Conservation (phyloP, 164 flowering plant genomes). For the Euptelea pleiosperma region DNA sequence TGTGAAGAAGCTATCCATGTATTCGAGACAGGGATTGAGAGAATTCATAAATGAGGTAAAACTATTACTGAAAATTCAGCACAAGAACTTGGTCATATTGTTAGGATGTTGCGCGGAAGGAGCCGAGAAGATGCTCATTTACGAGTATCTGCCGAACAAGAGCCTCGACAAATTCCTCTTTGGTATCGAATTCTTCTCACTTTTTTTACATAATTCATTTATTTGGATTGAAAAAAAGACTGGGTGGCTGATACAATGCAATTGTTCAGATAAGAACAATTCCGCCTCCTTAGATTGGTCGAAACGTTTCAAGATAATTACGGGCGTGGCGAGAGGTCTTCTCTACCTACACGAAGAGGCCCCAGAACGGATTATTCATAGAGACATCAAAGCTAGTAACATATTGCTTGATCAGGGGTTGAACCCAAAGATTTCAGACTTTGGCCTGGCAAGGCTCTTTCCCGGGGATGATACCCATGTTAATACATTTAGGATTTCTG, state of each 20-base stretch:
- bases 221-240: neutral
- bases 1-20: slow-evolving; percentile 58
- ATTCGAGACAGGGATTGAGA: slow-evolving; percentile 61
- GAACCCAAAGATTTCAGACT: slow-evolving; percentile 84
- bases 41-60: slow-evolving; percentile 80
- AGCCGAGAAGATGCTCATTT: slow-evolving; percentile 76
- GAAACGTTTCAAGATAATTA: slow-evolving; percentile 46
- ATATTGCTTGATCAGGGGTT: slow-evolving; percentile 67
- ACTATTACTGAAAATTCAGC: slow-evolving; percentile 54
- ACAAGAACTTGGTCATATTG: slow-evolving; percentile 63
- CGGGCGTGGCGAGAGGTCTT: slow-evolving; percentile 72
- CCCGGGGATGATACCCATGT: slow-evolving; percentile 76
- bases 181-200: slow-evolving; percentile 28
- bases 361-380: slow-evolving; percentile 71
- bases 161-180: slow-evolving; percentile 72
- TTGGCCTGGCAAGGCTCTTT: slow-evolving; percentile 87
- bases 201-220: neutral
- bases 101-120: slow-evolving; percentile 74
- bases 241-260: neutral
- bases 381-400: slow-evolving; percentile 90
- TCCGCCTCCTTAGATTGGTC: slow-evolving; percentile 57
- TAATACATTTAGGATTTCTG: slow-evolving; percentile 65
- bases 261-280: slow-evolving; percentile 43
- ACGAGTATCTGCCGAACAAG: slow-evolving; percentile 68
- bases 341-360: slow-evolving; percentile 88